A percentile compares a stretch with the other conserved stretches of the same genome.
Conservation (phyloP, 768 basidiomycete genomes). For the Termitomyces titanicus region DNA sequence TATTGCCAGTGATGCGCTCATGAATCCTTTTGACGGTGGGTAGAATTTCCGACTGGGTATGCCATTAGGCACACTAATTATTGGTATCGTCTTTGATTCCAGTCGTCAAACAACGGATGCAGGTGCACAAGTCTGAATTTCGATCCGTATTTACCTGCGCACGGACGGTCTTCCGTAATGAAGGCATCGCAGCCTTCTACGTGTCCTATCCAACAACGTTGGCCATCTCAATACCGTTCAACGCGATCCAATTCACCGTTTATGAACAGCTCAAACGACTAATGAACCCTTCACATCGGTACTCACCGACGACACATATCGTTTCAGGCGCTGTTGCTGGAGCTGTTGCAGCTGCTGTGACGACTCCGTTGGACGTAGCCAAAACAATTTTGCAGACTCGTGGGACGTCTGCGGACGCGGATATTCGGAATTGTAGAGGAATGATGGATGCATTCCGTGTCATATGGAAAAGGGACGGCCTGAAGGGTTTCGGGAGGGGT, state of each 20-base stretch:
- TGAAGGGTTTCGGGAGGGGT: conserved; percentile 83
- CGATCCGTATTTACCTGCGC: conserved; percentile 87
- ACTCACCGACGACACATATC: conserved; percentile 93
- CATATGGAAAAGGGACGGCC: conserved; percentile 83
- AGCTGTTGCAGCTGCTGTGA: conserved; percentile 91
- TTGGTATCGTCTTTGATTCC: conserved; percentile 4
- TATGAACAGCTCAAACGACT: conserved; percentile 90
- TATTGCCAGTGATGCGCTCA: conserved; percentile 92
- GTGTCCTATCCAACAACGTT: conserved; percentile 98
- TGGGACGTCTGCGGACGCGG: conserved; percentile 79
- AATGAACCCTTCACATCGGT: conserved; percentile 81
- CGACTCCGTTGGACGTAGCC: conserved; percentile 95
- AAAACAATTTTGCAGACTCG: conserved; percentile 97
- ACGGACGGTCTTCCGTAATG: conserved; percentile 74
- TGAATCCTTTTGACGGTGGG: conserved; percentile 99
- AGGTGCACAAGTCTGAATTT: conserved; percentile 91
- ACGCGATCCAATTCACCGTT: conserved; percentile 95
- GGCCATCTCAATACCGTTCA: conserved; percentile 95
- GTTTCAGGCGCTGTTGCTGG: conserved; percentile 90
- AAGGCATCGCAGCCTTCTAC: conserved; percentile 92
- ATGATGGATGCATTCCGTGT: conserved; percentile 87
- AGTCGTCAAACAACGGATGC: conserved; percentile 99
- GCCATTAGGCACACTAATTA: neutral
- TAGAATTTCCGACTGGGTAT: conserved; percentile 8
- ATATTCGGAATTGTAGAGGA: conserved; percentile 80